Conservation (phyloP, 768 basidiomycete species). For the Mycena olivaceomarginata region DNA sequence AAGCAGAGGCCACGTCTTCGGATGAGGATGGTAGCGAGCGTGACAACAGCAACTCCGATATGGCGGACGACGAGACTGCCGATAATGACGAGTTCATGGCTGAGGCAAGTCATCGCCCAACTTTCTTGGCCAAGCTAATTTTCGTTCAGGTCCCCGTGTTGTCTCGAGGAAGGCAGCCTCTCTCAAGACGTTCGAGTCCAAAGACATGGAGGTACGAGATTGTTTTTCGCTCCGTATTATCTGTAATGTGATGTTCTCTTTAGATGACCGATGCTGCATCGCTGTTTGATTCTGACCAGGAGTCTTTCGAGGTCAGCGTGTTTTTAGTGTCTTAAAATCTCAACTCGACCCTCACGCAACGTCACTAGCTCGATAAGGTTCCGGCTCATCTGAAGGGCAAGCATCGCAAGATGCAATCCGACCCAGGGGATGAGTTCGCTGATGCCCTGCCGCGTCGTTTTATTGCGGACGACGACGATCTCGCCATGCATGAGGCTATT, state of each 20-base stretch:
- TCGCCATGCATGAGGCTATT: not conserved
- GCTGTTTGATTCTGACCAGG: not conserved
- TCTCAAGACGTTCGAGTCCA: not conserved
- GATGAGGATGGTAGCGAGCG: not conserved
- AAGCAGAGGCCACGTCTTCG: not conserved
- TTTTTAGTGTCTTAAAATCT: not conserved
- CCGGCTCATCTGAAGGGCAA: too few species aligned
- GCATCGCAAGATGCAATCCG: not conserved
- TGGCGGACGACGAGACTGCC: not conserved
- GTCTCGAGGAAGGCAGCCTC: not conserved
- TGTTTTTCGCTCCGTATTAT: not conserved
- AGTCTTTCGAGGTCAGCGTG: not conserved
- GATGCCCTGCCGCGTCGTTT: not conserved
- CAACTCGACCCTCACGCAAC: not conserved
- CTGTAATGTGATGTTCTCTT: not conserved
- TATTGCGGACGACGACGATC: not conserved
- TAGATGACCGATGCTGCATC: not conserved
- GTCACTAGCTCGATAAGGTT: not conserved
- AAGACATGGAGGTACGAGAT: not conserved
- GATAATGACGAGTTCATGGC: not conserved
- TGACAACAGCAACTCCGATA: not conserved
- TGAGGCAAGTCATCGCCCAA: not conserved
- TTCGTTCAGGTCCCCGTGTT: constrained; percentile 1
- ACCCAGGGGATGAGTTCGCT: not conserved
- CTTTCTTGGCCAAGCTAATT: not conserved